Base-by-base conservation (phyloP, 306 rosid genomes). In the Malus sieversii region DNA sequence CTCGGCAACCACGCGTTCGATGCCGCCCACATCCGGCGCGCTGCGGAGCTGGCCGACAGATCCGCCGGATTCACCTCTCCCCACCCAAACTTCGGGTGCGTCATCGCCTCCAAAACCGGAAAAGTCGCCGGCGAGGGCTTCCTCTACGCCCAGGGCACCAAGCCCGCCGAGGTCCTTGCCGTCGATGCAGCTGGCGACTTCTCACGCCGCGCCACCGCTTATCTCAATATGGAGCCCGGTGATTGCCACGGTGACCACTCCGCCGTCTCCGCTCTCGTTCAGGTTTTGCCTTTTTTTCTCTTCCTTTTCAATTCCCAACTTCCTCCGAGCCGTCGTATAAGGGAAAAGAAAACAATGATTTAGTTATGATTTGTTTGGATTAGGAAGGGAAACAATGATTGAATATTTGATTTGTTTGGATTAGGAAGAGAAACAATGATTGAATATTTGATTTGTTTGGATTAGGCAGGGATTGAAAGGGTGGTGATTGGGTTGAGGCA, bases 401-500 rank as follows among this genome's bases (percentile, higher is more conserved):
- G 10, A 35, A 66, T 33, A 0, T 3, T 0, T 1, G 13, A 12
- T 66, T 78, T 8, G 75, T 70, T 73, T 70, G 83, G 84, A 82
- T 27, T 20, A 53, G 78, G 78, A 18, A 60, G 81, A 7, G 55
- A 15, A 32, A 29, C 1, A 15, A 2, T 29, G 22, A 4, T 64
- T 15, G 10, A 35, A 66, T 33, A 0, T 3, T 0, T 1, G 13
- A 12, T 66, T 78, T 8, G 75, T 70, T 73, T 84, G 83, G 83
- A 86, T 83, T 86, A 94, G 97, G 96, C 96, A 80, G 97, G 97
- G 82, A 80, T 95, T 76, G 68, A 59, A 77, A 90, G 93, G 77
- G 98, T 92, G 60, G 97, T 95, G 70, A 80, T 95, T 73, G 99
- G 99, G 71, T 78, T 95, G 82, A 89, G 99, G 68, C 97, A 92